phyloP scores from a whole-genome alignment of 2,329 filamentous ascomycete genomes.

The Microthyrium microscopicum region DNA sequence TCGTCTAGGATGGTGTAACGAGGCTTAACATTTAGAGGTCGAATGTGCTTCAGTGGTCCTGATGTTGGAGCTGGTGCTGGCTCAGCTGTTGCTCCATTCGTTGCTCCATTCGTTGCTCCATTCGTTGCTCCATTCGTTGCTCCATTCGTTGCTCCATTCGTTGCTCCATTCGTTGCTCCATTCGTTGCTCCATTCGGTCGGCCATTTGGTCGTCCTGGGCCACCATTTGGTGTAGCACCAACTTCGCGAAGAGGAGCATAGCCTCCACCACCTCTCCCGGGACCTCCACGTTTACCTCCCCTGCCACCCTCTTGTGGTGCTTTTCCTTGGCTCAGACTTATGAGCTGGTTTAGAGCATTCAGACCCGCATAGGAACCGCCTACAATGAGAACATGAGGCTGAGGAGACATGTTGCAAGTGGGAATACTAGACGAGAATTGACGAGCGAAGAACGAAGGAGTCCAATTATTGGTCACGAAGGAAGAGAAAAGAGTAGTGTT shows the following conservation, averaged over 20 bases:
- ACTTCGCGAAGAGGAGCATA: conserved; percentile 23
- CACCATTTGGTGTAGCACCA: too few relatives aligned
- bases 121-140: too few relatives aligned
- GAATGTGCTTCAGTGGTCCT: not conserved
- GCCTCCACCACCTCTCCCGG: conserved; percentile 13
- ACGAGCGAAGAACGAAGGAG: too few relatives aligned
- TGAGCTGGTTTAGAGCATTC: conserved; percentile 46
- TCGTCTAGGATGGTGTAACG: conserved; percentile 51
- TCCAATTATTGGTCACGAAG: too few relatives aligned
- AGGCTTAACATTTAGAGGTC: conserved; percentile 4
- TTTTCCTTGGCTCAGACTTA: conserved; percentile 45
- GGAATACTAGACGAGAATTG: too few relatives aligned
- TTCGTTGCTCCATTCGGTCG: too few relatives aligned
- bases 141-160: too few relatives aligned
- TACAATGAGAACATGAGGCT: conserved; percentile 39
- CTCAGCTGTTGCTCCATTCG: conserved; percentile 33
- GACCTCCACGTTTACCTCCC: conserved; percentile 21
- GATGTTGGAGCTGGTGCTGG: conserved; percentile 22
- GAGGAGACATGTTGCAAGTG: not conserved
- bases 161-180: too few relatives aligned
- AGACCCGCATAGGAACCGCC: conserved; percentile 62
- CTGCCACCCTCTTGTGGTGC: conserved; percentile 21
- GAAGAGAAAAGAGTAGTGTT: too few relatives aligned
- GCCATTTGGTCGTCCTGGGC: too few relatives aligned
- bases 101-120: too few relatives aligned